Base-by-base conservation (phyloP, 2,329 filamentous ascomycete genomes). In the Fusarium torreyae region DNA sequence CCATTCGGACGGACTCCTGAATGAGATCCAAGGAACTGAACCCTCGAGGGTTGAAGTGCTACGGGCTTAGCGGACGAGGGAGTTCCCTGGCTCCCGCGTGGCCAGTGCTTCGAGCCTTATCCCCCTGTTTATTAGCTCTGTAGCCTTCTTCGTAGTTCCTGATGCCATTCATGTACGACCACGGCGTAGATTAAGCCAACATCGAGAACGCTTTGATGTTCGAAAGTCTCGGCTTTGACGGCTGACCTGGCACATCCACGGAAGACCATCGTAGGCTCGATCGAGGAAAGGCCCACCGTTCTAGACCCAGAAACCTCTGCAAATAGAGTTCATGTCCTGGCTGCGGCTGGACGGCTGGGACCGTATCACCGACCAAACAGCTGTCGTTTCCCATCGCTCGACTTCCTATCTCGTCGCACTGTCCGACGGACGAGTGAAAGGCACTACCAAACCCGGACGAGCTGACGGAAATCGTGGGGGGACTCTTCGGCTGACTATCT, bases 21-120 rank as follows among this genome's bases (percentile, higher is more conserved):
- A 43, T 36, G 54, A 45, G 57, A 54, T 45, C 46, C 28, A 53
- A 63, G 45, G 38, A 56, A 38, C 39, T 51, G 50, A 46, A 65
- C 57, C 63, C 48, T 68, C 20, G 49, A 59, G 40, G 50, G 45
- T 50, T 61, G 33, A 55, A 22, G 56, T 59, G 53, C 48, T 58
- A 72, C 22, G 40, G 60, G 69, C 28, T 60, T 73, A 68, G 57
- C 53, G 44, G 68, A 56, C 17, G 54, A 73, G 55, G 44, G 50
- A 72, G 57, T 46, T 64, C 51, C 57, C 63, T 70, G 59, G 57
- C 31, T 74, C 70, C 72, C 72, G 72, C 58, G 53, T 73, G 68
- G 72, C 57, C 68, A 66, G 57, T 74, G 69, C 67, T 49, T 63
- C 33, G 20, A 66, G 36, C 24, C 48, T 57, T 36, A 26, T 42